Conservation (phyloP, 495 filamentous ascomycete species). For the Penicillium crystallinum region DNA sequence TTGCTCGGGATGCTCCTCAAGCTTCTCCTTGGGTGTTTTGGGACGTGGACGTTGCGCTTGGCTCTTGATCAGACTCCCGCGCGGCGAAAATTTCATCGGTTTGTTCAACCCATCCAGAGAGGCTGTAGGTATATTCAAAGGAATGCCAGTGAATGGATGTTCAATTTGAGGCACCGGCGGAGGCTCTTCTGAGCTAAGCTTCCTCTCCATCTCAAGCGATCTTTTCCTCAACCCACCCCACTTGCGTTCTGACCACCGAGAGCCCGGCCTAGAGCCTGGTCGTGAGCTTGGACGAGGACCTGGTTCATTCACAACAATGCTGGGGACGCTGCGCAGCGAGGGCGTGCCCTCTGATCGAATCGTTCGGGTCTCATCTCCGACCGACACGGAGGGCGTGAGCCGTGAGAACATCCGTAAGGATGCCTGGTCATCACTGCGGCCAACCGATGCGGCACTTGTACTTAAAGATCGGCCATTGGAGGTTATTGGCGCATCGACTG, state of each 20-base stretch:
- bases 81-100: slow-evolving; percentile 54
- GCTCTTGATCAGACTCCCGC: slow-evolving; percentile 43
- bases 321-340: slow-evolving; percentile 39
- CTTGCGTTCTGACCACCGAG: slow-evolving; percentile 44
- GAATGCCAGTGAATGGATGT: slow-evolving; percentile 47
- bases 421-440: slow-evolving; percentile 15
- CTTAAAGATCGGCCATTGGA: slow-evolving; percentile 26
- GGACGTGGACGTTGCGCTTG: slow-evolving; percentile 20
- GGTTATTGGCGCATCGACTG: slow-evolving; percentile 20
- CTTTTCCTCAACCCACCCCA: slow-evolving; percentile 36
- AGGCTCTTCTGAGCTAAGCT: slow-evolving; percentile 20
- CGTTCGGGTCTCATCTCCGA: slow-evolving; percentile 10
- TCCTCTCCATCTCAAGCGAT: slow-evolving; percentile 34
- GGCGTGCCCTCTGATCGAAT: slow-evolving; percentile 18
- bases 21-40: neutral
- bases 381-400: slow-evolving; percentile 6
- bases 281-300: slow-evolving; percentile 34
- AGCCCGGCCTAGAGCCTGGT: slow-evolving; percentile 29
- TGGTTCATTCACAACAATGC: slow-evolving; percentile 38
- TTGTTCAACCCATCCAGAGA: slow-evolving; percentile 49
- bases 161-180: slow-evolving; percentile 36
- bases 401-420: slow-evolving; percentile 12
- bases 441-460: slow-evolving; percentile 25
- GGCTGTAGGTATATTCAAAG: slow-evolving; percentile 51
- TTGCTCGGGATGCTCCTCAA: slow-evolving; percentile 15